These are phyloP conservation scores for Annulohypoxylon maeteangense DNA, from an alignment of 495 filamentous ascomycete genomes.

Conservation along the genomic window DNA sequence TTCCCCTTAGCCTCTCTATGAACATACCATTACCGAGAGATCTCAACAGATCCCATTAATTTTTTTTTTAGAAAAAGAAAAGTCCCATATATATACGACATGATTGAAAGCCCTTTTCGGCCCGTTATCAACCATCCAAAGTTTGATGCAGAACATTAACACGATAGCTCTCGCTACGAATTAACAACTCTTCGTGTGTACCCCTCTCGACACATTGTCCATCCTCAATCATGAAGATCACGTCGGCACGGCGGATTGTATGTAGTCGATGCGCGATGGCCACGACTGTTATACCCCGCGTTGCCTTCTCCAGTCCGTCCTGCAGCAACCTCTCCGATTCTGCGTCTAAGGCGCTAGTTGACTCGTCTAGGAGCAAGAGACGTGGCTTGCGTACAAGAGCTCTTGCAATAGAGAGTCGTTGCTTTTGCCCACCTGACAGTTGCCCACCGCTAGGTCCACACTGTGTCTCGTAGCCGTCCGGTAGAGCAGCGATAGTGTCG, in stretches of 20 bases:
- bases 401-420: conserved; percentile 80
- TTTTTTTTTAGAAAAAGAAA: neutral
- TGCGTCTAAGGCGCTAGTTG: conserved; percentile 82
- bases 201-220: conserved; percentile 74
- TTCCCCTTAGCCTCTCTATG: neutral
- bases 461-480: conserved; percentile 71
- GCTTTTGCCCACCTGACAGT: conserved; percentile 69
- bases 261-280: conserved; percentile 82
- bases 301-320: conserved; percentile 74
- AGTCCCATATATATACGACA: conserved; percentile 5
- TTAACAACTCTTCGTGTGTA: conserved; percentile 73
- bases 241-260: conserved; percentile 79
- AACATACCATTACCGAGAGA: conserved; percentile 15
- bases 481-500: conserved; percentile 64
- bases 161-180: conserved; percentile 67
- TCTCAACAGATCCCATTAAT: neutral
- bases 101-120: neutral
- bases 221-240: conserved; percentile 78
- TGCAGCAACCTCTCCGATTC: conserved; percentile 76
- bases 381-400: conserved; percentile 82
- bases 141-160: conserved; percentile 62
- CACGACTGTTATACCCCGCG: conserved; percentile 79
- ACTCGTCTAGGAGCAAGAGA: conserved; percentile 86
- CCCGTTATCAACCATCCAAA: conserved; percentile 38
- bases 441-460: conserved; percentile 62